Evolutionary conservation across 2,329 filamentous ascomycete species (phyloP).

Genomic region (Endoconidiophora polonica): DNA sequence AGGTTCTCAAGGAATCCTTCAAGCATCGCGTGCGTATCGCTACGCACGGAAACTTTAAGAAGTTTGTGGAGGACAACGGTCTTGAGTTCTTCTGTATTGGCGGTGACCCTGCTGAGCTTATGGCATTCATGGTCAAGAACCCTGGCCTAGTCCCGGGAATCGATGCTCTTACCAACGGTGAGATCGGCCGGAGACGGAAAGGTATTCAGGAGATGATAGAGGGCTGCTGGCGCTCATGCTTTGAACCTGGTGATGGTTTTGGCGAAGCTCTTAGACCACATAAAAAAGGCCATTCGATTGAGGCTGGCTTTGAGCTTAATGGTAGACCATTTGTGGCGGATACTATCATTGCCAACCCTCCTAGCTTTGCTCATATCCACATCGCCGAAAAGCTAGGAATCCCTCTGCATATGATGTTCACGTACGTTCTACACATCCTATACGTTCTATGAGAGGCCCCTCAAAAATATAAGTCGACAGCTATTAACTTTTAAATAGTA

Average conservation of each 20-base stretch:
- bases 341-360: constrained; percentile 63
- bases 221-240: constrained; percentile 75
- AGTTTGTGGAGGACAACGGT: constrained; percentile 51
- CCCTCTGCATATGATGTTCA: constrained; percentile 77
- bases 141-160: constrained; percentile 73
- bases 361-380: constrained; percentile 61
- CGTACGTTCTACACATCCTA: constrained; percentile 32
- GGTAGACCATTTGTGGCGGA: constrained; percentile 62
- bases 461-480: too few relatives aligned
- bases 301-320: constrained; percentile 29
- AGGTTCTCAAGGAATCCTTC: constrained; percentile 44
- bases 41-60: constrained; percentile 52
- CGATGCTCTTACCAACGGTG: constrained; percentile 58
- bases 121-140: constrained; percentile 87
- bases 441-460: neutral
- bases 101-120: constrained; percentile 58
- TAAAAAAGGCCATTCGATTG: constrained; percentile 23
- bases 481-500: constrained; percentile 45
- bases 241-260: constrained; percentile 56
- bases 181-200: constrained; percentile 55
- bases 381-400: constrained; percentile 60
- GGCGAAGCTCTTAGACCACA: constrained; percentile 32
- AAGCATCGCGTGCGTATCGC: constrained; percentile 58
- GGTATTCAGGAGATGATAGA: constrained; percentile 67
- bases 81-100: constrained; percentile 64